A percentile compares a stretch with the other conserved stretches of the same genome.
phyloP scores from a whole-genome alignment of 176 grass and related monocot genomes.

The Calamus simplicifolius region DNA sequence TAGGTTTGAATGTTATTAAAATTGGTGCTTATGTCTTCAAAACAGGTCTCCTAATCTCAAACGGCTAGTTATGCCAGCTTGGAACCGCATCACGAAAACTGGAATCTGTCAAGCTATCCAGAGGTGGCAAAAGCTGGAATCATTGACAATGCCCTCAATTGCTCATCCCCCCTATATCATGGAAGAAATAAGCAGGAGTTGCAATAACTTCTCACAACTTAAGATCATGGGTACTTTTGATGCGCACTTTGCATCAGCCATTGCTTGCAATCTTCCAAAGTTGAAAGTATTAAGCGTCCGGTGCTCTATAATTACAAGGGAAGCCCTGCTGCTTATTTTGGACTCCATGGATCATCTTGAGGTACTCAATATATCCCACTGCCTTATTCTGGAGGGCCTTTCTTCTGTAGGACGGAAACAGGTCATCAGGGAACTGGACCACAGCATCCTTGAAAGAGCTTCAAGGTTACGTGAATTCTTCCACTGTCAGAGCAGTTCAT shows the following conservation, averaged over 20 bases:
- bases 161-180: slow-evolving; percentile 65
- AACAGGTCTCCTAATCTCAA: slow-evolving; percentile 70
- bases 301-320: slow-evolving; percentile 64
- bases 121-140: slow-evolving; percentile 61
- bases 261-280: slow-evolving; percentile 53
- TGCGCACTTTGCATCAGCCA: slow-evolving; percentile 41
- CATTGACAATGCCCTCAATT: slow-evolving; percentile 88
- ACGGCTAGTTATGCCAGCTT: slow-evolving; percentile 89
- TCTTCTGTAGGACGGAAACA: slow-evolving; percentile 44
- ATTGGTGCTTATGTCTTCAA: neutral
- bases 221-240: slow-evolving; percentile 94
- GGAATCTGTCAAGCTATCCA: slow-evolving; percentile 73
- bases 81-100: slow-evolving; percentile 71
- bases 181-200: slow-evolving; percentile 74
- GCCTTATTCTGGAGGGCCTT: slow-evolving; percentile 44
- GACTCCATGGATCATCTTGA: slow-evolving; percentile 55
- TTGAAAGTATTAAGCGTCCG: slow-evolving; percentile 84
- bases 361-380: slow-evolving; percentile 88
- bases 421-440: slow-evolving; percentile 56
- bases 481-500: slow-evolving; percentile 58
- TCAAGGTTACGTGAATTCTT: slow-evolving; percentile 59
- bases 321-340: slow-evolving; percentile 53
- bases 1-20: no score
- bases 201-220: slow-evolving; percentile 79
- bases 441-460: slow-evolving; percentile 35